Conservation (phyloP, 768 basidiomycete genomes). For the Rhizopogon vinicolor region DNA sequence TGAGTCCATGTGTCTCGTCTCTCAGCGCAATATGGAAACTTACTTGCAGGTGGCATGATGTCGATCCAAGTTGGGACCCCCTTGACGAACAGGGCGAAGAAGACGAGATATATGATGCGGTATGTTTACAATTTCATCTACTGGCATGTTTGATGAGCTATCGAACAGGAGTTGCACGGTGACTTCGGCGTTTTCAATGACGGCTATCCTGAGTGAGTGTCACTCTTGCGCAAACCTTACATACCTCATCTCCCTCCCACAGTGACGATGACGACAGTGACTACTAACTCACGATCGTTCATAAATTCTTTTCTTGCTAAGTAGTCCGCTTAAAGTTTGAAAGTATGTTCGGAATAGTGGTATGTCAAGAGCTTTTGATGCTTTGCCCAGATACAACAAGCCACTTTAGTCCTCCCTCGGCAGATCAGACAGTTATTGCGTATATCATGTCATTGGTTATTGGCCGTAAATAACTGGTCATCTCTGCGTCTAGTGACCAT, state of each 20-base stretch:
- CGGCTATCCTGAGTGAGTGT: background rate
- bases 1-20: background rate
- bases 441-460: no score
- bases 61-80: slow-evolving; percentile 15
- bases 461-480: no score
- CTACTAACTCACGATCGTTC: background rate
- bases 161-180: background rate
- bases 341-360: no score
- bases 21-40: background rate
- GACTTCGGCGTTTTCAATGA: slow-evolving; percentile 1
- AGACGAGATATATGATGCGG: slow-evolving; percentile 10
- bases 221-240: background rate
- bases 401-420: no score
- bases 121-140: background rate
- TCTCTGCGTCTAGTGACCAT: no score
- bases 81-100: slow-evolving; percentile 21
- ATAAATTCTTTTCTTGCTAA: background rate
- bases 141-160: background rate
- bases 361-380: no score
- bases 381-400: no score
- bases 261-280: background rate
- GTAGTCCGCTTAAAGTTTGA: background rate
- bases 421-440: no score
- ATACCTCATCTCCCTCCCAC: no score
- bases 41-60: slow-evolving; percentile 17